Conservation (phyloP, 352 stramenopile species). For the Phytopythium mirpurense region DNA sequence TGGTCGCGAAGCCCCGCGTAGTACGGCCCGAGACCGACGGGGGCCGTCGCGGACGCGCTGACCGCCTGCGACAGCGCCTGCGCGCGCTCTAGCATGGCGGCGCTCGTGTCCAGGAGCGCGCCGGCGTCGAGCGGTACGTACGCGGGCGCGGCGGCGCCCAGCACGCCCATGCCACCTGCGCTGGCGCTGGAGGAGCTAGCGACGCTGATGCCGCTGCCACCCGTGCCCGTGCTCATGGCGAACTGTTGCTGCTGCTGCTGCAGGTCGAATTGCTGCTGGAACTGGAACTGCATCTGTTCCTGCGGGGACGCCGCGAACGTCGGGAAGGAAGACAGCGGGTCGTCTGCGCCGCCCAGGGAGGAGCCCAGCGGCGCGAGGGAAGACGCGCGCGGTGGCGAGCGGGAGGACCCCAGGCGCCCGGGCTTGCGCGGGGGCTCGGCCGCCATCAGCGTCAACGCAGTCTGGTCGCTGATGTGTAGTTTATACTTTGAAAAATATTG, state of each 20-base stretch:
- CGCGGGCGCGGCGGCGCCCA: not conserved
- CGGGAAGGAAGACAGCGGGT: conserved; percentile 6
- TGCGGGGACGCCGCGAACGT: conserved; percentile 7
- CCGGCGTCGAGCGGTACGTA: not conserved
- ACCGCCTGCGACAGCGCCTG: not conserved
- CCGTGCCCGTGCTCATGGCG: conserved; percentile 8
- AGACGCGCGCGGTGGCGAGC: not conserved
- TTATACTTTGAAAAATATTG: no score
- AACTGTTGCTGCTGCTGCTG: conserved; percentile 16
- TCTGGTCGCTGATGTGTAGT: no score
- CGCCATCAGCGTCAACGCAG: no score
- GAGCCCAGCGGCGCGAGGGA: not conserved
- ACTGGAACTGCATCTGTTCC: conserved; percentile 21
- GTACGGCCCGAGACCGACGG: not conserved
- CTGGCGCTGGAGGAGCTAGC: not conserved
- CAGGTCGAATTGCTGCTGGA: conserved; percentile 15
- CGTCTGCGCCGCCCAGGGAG: not conserved
- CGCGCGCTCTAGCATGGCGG: conserved; percentile 1
- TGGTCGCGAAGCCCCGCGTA: not conserved
- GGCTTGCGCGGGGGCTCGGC: not conserved
- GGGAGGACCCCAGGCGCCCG: not conserved
- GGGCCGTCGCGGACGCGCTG: not conserved
- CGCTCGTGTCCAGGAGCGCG: conserved; percentile 3
- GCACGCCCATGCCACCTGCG: not conserved
- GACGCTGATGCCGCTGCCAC: not conserved